Percentiles rank a stretch among this genome's conserved stretches.
These are phyloP conservation scores for Paecilomyces fulvus DNA, from an alignment of 2,329 filamentous ascomycete genomes.

Conservation along the genomic window DNA sequence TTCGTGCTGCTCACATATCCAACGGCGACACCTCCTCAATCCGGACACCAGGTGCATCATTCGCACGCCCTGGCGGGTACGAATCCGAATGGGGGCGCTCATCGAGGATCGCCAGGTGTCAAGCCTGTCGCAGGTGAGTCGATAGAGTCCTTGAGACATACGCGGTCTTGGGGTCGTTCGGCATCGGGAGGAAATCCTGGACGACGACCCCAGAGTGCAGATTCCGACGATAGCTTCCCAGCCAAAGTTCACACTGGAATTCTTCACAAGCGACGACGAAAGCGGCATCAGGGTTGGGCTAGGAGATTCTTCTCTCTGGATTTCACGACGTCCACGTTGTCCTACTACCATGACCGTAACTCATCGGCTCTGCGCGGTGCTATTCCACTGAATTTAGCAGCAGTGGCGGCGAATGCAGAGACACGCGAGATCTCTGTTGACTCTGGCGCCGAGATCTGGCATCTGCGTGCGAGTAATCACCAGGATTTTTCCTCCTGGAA, in stretches of 20 bases:
- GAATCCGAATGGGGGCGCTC: slow-evolving; percentile 14
- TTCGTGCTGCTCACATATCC: slow-evolving; percentile 93
- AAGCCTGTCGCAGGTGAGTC: slow-evolving; percentile 38
- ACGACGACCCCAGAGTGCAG: slow-evolving; percentile 16
- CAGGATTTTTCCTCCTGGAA: slow-evolving; percentile 88
- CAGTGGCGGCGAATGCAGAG: slow-evolving; percentile 80
- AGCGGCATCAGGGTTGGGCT: slow-evolving; percentile 89
- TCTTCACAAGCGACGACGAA: slow-evolving; percentile 81
- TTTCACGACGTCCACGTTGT: slow-evolving; percentile 86
- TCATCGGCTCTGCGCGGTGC: slow-evolving; percentile 87
- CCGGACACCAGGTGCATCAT: slow-evolving; percentile 40
- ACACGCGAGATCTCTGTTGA: slow-evolving; percentile 91
- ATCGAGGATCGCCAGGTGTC: slow-evolving; percentile 22
- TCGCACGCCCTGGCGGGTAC: slow-evolving; percentile 45
- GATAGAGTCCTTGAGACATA: slow-evolving; percentile 41
- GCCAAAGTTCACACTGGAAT: slow-evolving; percentile 70
- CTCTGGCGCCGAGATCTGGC: slow-evolving; percentile 95
- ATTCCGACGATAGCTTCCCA: slow-evolving; percentile 17
- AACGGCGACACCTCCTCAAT: slow-evolving; percentile 50
- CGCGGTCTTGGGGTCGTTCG: slow-evolving; percentile 18
- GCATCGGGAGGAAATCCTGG: slow-evolving; percentile 11
- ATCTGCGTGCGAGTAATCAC: slow-evolving; percentile 71
- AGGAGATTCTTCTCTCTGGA: slow-evolving; percentile 93
- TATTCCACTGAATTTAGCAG: slow-evolving; percentile 83
- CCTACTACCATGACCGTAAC: slow-evolving; percentile 92